These are phyloP conservation scores for Mucor indicus DNA, from an alignment of 371 early-diverging fungal species.

Conservation along the genomic window DNA sequence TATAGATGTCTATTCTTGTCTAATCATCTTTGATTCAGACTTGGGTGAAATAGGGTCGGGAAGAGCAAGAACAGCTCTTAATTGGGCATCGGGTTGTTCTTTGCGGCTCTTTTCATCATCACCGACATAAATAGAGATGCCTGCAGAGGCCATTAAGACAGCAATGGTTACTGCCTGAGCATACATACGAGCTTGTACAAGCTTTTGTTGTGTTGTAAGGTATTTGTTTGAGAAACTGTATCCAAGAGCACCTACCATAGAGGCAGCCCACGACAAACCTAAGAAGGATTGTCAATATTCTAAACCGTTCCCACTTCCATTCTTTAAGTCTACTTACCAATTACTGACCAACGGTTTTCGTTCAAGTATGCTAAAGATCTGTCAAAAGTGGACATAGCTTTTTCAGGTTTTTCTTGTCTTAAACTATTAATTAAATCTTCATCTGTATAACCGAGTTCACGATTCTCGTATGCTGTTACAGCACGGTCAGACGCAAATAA, in stretches of 20 bases:
- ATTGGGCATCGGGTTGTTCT: conserved; percentile 39
- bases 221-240: conserved; percentile 67
- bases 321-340: too few relatives aligned
- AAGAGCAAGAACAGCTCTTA: conserved; percentile 42
- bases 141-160: conserved; percentile 52
- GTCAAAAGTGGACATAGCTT: conserved; percentile 22
- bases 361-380: conserved; percentile 35
- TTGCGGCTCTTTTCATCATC: conserved; percentile 31
- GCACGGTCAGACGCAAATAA: conserved; percentile 45
- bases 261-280: conserved; percentile 69
- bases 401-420: conserved; percentile 4
- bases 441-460: conserved; percentile 42
- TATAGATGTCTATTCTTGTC: too few relatives aligned
- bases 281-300: neutral
- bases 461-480: conserved; percentile 36
- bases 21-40: conserved; percentile 16
- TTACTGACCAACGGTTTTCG: conserved; percentile 49
- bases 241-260: conserved; percentile 64
- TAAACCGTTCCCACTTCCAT: too few relatives aligned
- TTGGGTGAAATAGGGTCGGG: conserved; percentile 31
- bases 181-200: conserved; percentile 79
- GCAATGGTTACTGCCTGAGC: conserved; percentile 51
- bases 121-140: conserved; percentile 45
- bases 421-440: conserved; percentile 28
- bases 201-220: conserved; percentile 67